Evolutionary conservation across 495 filamentous ascomycete species (phyloP).

Genomic region (Friedmanniomyces endolithicus): DNA sequence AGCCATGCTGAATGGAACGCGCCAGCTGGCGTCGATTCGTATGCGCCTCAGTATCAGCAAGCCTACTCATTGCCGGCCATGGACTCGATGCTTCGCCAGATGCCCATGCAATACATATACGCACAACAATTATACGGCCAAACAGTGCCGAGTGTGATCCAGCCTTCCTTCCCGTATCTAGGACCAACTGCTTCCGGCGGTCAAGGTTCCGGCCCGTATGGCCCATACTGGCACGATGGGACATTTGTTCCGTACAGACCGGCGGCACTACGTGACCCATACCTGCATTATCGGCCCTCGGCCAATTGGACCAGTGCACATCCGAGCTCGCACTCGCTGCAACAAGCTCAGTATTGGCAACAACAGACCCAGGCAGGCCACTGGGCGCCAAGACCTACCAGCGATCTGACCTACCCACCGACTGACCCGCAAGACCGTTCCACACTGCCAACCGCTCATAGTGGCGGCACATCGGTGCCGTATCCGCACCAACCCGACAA

Average conservation of each 20-base stretch:
- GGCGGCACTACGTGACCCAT: slow-evolving; percentile 49
- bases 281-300: slow-evolving; percentile 28
- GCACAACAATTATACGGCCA: slow-evolving; percentile 23
- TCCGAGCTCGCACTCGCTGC: slow-evolving; percentile 1
- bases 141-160: slow-evolving; percentile 54
- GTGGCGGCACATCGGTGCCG: background rate
- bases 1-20: slow-evolving; percentile 1
- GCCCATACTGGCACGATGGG: slow-evolving; percentile 68
- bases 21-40: slow-evolving; percentile 7
- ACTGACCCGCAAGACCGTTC: background rate
- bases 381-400: background rate
- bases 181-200: slow-evolving; percentile 65
- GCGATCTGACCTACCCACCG: background rate
- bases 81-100: slow-evolving; percentile 33
- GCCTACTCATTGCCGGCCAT: slow-evolving; percentile 22
- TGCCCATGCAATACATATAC: slow-evolving; percentile 21
- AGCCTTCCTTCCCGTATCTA: slow-evolving; percentile 57
- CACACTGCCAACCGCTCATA: background rate
- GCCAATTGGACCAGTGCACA: slow-evolving; percentile 4
- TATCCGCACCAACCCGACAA: background rate
- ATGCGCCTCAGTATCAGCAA: slow-evolving; percentile 14
- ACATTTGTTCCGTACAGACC: slow-evolving; percentile 64
- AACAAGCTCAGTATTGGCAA: slow-evolving; percentile 3
- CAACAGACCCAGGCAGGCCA: background rate
- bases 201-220: slow-evolving; percentile 47